Evolutionary conservation across 2,329 filamentous ascomycete species (phyloP).

Genomic region (Epichloe elymi): DNA sequence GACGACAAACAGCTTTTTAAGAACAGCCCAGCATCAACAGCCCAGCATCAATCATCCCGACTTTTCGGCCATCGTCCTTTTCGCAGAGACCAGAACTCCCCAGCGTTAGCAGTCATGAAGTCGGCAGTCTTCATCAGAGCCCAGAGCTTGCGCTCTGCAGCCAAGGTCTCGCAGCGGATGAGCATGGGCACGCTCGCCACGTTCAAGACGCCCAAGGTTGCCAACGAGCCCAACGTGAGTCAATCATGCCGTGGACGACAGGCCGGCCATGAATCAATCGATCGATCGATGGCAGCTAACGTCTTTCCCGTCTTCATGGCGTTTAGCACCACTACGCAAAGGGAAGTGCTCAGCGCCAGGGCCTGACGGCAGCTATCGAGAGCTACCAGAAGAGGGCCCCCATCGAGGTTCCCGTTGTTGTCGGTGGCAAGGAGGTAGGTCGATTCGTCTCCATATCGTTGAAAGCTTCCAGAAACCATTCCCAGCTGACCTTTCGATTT

Average conservation of each 20-base stretch:
- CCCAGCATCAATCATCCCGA: neutral
- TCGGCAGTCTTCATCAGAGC: conserved; percentile 21
- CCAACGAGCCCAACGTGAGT: conserved; percentile 92
- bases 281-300: neutral
- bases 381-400: conserved; percentile 54
- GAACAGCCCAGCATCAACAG: neutral
- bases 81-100: neutral
- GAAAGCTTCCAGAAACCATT: neutral
- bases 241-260: neutral
- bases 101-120: conserved; percentile 16
- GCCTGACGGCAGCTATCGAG: conserved; percentile 61
- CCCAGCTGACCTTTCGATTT: neutral
- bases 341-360: conserved; percentile 65
- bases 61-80: neutral
- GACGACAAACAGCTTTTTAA: neutral
- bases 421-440: conserved; percentile 68
- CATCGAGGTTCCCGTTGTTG: conserved; percentile 66
- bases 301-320: neutral
- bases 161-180: conserved; percentile 17
- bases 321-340: conserved; percentile 76
- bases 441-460: neutral
- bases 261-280: no score
- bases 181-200: conserved; percentile 52
- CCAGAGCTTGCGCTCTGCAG: conserved; percentile 18
- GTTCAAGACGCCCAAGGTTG: conserved; percentile 77